These are phyloP conservation scores for Ilyonectria robusta DNA, from an alignment of 2,329 filamentous ascomycete genomes.

Conservation along the genomic window DNA sequence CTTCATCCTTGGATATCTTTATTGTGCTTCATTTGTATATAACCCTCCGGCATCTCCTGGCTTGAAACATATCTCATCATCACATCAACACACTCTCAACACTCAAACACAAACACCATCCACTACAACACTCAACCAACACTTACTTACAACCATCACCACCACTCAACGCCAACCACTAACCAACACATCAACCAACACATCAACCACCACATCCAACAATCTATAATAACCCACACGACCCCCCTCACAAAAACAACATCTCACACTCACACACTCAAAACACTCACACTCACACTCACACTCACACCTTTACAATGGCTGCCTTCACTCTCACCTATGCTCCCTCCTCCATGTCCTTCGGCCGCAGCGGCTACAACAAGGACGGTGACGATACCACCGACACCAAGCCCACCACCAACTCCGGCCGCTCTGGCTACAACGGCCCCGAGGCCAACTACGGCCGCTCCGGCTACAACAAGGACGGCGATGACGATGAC, in stretches of 20 bases:
- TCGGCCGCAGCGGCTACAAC: constrained; percentile 44
- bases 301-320: constrained; percentile 44
- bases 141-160: constrained; percentile 4
- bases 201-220: constrained; percentile 10
- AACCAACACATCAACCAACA: background rate
- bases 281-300: constrained; percentile 14
- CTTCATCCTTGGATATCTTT: background rate
- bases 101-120: constrained; percentile 9
- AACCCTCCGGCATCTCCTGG: constrained; percentile 19
- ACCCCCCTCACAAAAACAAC: constrained; percentile 2
- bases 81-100: constrained; percentile 27
- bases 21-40: constrained; percentile 28
- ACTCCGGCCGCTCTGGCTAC: constrained; percentile 61
- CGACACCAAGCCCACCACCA: constrained; percentile 45
- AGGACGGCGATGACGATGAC: constrained; percentile 47
- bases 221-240: constrained; percentile 1
- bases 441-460: constrained; percentile 56
- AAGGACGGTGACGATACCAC: constrained; percentile 45
- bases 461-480: constrained; percentile 42
- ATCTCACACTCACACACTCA: constrained; percentile 17
- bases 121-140: constrained; percentile 19
- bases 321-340: constrained; percentile 48
- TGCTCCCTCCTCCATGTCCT: constrained; percentile 43
- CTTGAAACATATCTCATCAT: constrained; percentile 23
- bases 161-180: constrained; percentile 6